Base-by-base conservation (phyloP, 108 stramenopile species). In the Asterionellopsis glacialis region DNA sequence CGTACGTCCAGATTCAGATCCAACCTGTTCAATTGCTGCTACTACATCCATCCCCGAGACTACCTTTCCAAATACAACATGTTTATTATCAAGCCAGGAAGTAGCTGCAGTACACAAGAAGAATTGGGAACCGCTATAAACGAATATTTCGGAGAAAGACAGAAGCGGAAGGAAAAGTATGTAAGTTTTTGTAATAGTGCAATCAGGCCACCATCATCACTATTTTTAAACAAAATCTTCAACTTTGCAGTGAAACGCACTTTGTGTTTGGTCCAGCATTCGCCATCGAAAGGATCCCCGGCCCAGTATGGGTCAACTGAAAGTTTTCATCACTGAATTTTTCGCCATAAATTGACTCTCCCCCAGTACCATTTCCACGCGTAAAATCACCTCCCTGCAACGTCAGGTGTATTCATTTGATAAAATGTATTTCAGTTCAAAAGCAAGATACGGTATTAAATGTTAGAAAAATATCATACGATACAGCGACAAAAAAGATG, bases 321-420 rank as follows among this genome's bases (percentile, higher is more conserved):
- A 99, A 99, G 82, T 97, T 97, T 67, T 98, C 98, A 59, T 98
- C 98, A 11, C 68, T 75, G 69, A 96, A 98, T 59, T 88, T 86
- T 40, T 88, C 85, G 4, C 96, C 95, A 59, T 90, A 96, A 56
- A 96, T 98, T 14, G 88, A 84, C 63, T 93, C 88, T 28, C 93
- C 94, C 23, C 83, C 84, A 45, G 84, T 83, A 45, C 90, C 94
- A 68, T 92, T 85, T 26, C 73, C 70, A 33, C 63, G 45, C 22
- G 92, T 95, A 74, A 96, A 94, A 71, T 96, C 96, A 25, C 95
- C 95, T n/a, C 93, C 93, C 59, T 96, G 95, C n/a, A n/a, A n/a
- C n/a, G n/a, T n/a, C n/a, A n/a, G n/a, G n/a, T n/a, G n/a, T n/a
- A n/a, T n/a, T n/a, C n/a, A n/a, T n/a, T n/a, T n/a, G n/a, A n/a